Conservation (phyloP, 2,329 filamentous ascomycete genomes). For the Stachybotrys elegans region DNA sequence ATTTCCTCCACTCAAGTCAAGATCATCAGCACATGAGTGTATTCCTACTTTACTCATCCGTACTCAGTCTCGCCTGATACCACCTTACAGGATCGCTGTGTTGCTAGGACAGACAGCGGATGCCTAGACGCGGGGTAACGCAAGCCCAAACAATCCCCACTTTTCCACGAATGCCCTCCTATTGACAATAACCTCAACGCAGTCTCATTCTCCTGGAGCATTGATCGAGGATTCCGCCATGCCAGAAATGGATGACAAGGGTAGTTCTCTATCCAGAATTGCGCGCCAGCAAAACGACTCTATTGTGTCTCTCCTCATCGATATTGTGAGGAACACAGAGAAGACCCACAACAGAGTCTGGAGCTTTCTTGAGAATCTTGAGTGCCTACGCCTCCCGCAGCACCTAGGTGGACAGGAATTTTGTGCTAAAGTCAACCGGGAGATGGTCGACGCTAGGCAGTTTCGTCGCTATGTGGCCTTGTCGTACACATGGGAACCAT, state of each 20-base stretch:
- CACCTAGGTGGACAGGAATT: not conserved
- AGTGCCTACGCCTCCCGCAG: not conserved
- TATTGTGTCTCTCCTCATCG: not conserved
- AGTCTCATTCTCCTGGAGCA: not conserved
- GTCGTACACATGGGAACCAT: constrained; percentile 18
- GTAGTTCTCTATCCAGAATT: not conserved
- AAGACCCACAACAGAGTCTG: not conserved
- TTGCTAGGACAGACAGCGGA: not conserved
- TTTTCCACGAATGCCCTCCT: not conserved
- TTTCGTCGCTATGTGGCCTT: constrained; percentile 13
- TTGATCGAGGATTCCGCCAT: not conserved
- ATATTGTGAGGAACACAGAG: not conserved
- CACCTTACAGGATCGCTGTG: not conserved
- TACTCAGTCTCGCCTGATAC: too few species aligned
- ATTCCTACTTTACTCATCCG: too few species aligned
- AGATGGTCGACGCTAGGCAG: not conserved
- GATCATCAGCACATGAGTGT: too few species aligned
- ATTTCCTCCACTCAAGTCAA: too few species aligned
- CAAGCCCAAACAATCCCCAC: not conserved
- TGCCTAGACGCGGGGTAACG: not conserved
- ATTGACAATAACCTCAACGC: not conserved
- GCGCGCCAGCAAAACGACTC: not conserved
- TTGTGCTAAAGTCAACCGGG: not conserved
- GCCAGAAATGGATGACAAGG: not conserved
- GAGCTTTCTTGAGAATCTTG: not conserved